phyloP scores from a whole-genome alignment of 164 flowering plant genomes.

The Cinnamomum chago region DNA sequence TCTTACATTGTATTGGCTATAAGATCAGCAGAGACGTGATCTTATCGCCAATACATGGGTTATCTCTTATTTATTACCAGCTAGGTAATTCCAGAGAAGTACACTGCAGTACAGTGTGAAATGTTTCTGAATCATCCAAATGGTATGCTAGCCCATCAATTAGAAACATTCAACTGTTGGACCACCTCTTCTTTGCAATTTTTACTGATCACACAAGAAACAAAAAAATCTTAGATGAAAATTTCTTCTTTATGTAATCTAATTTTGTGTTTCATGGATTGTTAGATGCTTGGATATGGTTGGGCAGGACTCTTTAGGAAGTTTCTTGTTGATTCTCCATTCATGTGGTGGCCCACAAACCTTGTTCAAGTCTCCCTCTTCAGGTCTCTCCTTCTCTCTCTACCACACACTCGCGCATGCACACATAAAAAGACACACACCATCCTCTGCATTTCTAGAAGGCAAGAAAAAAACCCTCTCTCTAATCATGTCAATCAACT shows the following conservation, averaged over 20 bases:
- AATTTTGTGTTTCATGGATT: neutral
- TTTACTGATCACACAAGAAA: neutral
- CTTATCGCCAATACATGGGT: no score
- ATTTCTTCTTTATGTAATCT: neutral
- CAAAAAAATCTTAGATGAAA: no score
- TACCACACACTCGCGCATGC: neutral
- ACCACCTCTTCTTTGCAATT: neutral
- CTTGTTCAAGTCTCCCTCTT: conserved; percentile 18
- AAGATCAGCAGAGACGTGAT: no score
- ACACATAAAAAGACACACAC: neutral
- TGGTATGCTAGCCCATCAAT: no score
- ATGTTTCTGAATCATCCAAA: no score
- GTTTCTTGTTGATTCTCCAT: conserved; percentile 19
- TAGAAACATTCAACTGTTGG: no score
- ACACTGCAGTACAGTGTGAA: no score
- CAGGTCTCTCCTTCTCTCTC: conserved; percentile 5
- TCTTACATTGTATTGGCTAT: no score
- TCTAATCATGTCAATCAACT: neutral
- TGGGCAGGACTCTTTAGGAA: conserved; percentile 20
- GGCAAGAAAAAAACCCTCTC: neutral
- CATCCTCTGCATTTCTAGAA: neutral
- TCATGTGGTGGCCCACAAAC: conserved; percentile 25
- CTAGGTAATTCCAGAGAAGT: no score
- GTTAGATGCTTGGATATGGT: conserved; percentile 18
- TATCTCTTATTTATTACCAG: no score